A percentile compares a stretch with the other conserved stretches of the same genome.
Evolutionary conservation across 306 rosid species (phyloP).

Genomic region (Hippophae gyantsensis): DNA sequence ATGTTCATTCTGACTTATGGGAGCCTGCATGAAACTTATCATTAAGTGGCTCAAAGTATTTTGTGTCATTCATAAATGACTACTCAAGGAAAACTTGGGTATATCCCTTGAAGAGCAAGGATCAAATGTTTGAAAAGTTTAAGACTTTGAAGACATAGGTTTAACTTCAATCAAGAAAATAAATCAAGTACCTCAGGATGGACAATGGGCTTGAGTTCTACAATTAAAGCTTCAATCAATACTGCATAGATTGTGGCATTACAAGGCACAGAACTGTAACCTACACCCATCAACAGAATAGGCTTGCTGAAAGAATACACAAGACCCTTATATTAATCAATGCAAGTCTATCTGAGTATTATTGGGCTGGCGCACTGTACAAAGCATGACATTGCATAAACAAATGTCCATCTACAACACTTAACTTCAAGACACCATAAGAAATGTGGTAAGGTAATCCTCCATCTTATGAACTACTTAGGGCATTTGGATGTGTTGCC

Average conservation of each 20-base stretch:
- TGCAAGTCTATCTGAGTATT: neutral
- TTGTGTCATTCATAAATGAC: neutral
- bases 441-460: neutral
- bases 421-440: neutral
- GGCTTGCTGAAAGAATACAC: neutral
- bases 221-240: neutral
- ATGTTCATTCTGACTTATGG: neutral
- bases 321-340: neutral
- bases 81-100: neutral
- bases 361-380: neutral
- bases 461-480: no score
- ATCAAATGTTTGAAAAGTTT: neutral
- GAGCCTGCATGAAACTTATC: neutral
- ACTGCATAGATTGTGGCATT: neutral
- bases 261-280: neutral
- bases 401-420: neutral
- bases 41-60: neutral
- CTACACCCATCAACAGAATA: neutral
- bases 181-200: neutral
- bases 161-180: neutral
- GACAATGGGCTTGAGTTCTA: neutral
- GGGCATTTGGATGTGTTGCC: constrained; percentile 1
- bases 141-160: neutral
- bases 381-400: neutral
- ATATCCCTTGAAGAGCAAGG: neutral